Evolutionary conservation across 495 filamentous ascomycete species (phyloP).

Genomic region (Cercophora scortea): DNA sequence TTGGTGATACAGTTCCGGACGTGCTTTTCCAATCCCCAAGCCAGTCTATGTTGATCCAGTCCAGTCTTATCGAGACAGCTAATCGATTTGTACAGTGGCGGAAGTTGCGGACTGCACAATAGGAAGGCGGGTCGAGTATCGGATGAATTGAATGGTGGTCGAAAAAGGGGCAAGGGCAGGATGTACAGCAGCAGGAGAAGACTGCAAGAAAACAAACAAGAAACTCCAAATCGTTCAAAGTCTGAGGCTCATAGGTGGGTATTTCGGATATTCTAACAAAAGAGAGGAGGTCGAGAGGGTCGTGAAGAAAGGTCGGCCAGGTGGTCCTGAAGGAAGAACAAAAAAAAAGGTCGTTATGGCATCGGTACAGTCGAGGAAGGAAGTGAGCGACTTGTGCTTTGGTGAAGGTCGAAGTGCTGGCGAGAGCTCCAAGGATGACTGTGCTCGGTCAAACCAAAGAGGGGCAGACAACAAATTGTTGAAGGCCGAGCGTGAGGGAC

Average conservation of each 20-base stretch:
- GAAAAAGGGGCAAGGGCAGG: constrained; percentile 23
- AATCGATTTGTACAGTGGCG: constrained; percentile 33
- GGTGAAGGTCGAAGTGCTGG: not conserved
- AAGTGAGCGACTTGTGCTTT: constrained; percentile 30
- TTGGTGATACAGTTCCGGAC: constrained; percentile 25
- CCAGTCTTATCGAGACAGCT: constrained; percentile 27
- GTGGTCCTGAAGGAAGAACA: constrained; percentile 41
- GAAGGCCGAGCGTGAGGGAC: not conserved
- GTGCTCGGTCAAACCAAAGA: too few species aligned
- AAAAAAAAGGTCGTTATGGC: constrained; percentile 57
- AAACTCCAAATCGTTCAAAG: constrained; percentile 51
- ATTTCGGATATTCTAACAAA: constrained; percentile 46
- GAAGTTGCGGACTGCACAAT: constrained; percentile 1
- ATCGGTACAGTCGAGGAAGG: constrained; percentile 45
- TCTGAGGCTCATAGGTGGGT: constrained; percentile 61
- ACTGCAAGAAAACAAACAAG: constrained; percentile 33
- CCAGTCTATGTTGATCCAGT: constrained; percentile 33
- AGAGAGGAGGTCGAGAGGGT: constrained; percentile 29
- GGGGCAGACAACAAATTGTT: not conserved
- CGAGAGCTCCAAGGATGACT: not conserved
- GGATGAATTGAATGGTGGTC: constrained; percentile 7
- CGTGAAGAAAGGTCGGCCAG: constrained; percentile 36
- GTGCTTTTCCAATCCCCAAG: constrained; percentile 28
- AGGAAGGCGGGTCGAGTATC: constrained; percentile 19
- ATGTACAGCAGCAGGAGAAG: constrained; percentile 40